Percentiles rank a stretch among this genome's conserved stretches.
Evolutionary conservation across 2,329 filamentous ascomycete genomes (phyloP).

Genomic region (Fusarium devonianum): DNA sequence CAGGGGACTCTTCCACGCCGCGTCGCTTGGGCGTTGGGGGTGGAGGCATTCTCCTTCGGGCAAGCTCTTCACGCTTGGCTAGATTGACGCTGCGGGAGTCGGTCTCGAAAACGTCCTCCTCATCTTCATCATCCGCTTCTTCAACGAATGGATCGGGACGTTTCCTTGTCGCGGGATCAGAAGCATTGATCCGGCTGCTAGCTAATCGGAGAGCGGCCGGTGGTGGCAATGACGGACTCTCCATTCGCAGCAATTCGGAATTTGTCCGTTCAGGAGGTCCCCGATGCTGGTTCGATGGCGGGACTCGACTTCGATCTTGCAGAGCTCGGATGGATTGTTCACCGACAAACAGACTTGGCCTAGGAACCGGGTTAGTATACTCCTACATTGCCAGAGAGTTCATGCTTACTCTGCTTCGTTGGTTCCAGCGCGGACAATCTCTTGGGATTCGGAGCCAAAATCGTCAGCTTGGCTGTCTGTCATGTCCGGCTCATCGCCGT

Average conservation of each 20-base stretch:
- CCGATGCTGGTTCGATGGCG: slow-evolving; percentile 36
- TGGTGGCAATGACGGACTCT: slow-evolving; percentile 20
- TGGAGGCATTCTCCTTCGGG: slow-evolving; percentile 19
- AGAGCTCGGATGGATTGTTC: slow-evolving; percentile 31
- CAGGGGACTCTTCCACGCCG: slow-evolving; percentile 8
- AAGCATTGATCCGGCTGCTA: not conserved
- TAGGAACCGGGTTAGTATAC: slow-evolving; percentile 14
- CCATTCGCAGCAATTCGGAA: slow-evolving; percentile 18
- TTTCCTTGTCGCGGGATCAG: not conserved
- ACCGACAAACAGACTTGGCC: slow-evolving; percentile 33
- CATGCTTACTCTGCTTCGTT: slow-evolving; percentile 27
- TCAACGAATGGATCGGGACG: slow-evolving; percentile 9
- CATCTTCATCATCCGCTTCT: slow-evolving; percentile 32
- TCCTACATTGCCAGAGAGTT: not conserved
- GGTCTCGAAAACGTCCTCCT: slow-evolving; percentile 41
- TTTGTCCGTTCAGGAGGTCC: slow-evolving; percentile 37
- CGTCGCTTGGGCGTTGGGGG: slow-evolving; percentile 19
- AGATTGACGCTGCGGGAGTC: slow-evolving; percentile 40
- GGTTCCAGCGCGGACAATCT: slow-evolving; percentile 32
- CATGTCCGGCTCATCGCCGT: slow-evolving; percentile 15
- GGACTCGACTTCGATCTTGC: slow-evolving; percentile 11
- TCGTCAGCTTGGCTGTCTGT: slow-evolving; percentile 30
- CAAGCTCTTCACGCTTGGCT: slow-evolving; percentile 30
- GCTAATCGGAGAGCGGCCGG: slow-evolving; percentile 9
- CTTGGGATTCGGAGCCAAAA: slow-evolving; percentile 36